Evolutionary conservation across 139 green algal species (phyloP).

Genomic region (Mesostigma viride): DNA sequence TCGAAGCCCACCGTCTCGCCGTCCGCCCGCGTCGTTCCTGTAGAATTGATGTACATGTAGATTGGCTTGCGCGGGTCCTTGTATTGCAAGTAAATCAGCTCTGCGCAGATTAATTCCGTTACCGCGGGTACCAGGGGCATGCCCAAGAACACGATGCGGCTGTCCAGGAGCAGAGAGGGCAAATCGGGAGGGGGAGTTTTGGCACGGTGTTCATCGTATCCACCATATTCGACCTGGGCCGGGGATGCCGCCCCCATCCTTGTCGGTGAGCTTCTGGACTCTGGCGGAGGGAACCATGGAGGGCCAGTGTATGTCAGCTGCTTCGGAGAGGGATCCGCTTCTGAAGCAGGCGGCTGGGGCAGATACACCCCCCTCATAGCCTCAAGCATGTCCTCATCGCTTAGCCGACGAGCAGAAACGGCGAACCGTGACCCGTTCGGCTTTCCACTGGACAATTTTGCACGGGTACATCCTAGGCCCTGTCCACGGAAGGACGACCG

Average conservation of each 20-base stretch:
- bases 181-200: constrained; percentile 63
- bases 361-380: no score
- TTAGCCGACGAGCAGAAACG: no score
- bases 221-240: constrained; percentile 18
- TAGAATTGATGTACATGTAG: constrained; percentile 85
- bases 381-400: no score
- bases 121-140: constrained; percentile 81
- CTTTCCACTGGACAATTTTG: no score
- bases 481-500: no score
- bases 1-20: constrained; percentile 79
- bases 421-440: no score
- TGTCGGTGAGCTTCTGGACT: no score
- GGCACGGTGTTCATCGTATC: constrained; percentile 32
- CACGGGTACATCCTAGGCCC: no score
- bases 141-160: constrained; percentile 73
- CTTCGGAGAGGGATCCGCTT: no score
- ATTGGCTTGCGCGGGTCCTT: constrained; percentile 58
- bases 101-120: constrained; percentile 71
- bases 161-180: constrained; percentile 73
- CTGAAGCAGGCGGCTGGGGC: no score
- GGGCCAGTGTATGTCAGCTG: no score
- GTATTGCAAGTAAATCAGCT: constrained; percentile 80
- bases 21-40: constrained; percentile 65
- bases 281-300: no score
- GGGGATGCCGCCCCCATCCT: constrained; percentile 4